Evolutionary conservation across 1,284 basidiomycete genomes (phyloP).

Genomic region (Boletus austroedulis): DNA sequence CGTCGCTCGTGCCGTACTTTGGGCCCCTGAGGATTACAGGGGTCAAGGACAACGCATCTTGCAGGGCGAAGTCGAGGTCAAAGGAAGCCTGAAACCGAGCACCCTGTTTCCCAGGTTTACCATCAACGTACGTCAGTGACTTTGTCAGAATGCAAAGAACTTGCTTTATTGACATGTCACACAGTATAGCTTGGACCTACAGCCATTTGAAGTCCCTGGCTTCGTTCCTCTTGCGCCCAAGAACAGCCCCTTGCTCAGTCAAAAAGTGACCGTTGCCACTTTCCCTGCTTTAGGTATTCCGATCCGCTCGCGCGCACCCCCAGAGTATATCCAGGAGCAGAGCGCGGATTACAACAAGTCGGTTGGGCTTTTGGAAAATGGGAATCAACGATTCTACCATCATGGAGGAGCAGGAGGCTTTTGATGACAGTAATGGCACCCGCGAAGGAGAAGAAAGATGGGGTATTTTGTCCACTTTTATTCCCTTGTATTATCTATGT

Average conservation of each 20-base stretch:
- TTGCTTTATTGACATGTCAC: background rate
- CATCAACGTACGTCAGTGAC: slow-evolving; percentile 38
- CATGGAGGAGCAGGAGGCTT: slow-evolving; percentile 19
- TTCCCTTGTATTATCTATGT: slow-evolving; percentile 24
- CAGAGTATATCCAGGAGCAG: slow-evolving; percentile 46
- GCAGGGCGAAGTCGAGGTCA: slow-evolving; percentile 52
- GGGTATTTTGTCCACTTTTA: slow-evolving; percentile 3
- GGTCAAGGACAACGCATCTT: slow-evolving; percentile 37
- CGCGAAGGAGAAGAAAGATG: background rate
- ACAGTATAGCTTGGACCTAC: slow-evolving; percentile 50
- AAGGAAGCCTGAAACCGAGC: slow-evolving; percentile 46
- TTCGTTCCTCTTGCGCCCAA: slow-evolving; percentile 36
- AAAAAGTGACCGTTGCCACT: slow-evolving; percentile 44
- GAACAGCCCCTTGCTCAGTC: slow-evolving; percentile 38
- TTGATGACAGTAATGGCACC: background rate
- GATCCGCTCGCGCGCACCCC: slow-evolving; percentile 51
- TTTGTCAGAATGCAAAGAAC: background rate
- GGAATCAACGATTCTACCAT: slow-evolving; percentile 51
- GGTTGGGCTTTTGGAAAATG: slow-evolving; percentile 53
- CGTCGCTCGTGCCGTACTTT: slow-evolving; percentile 48
- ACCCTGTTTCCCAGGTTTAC: slow-evolving; percentile 54
- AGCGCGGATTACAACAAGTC: slow-evolving; percentile 51
- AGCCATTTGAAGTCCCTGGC: slow-evolving; percentile 45
- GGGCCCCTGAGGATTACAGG: slow-evolving; percentile 40
- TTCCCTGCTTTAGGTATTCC: slow-evolving; percentile 42